Evolutionary conservation across 2,329 filamentous ascomycete species (phyloP).

Genomic region (Sporothrix variecibatus): DNA sequence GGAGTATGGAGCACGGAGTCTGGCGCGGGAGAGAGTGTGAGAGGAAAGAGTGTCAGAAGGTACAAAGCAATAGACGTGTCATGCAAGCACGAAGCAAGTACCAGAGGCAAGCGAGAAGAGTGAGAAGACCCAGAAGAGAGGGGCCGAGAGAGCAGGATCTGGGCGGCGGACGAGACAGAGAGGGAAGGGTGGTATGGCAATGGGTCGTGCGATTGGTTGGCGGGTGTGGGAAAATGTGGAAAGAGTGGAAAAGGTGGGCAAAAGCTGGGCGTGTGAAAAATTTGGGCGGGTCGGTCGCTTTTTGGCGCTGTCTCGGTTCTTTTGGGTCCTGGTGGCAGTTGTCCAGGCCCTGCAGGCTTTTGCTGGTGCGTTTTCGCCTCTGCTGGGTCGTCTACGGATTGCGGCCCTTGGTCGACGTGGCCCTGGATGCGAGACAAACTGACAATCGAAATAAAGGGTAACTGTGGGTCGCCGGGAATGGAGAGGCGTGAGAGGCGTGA

Average conservation of each 20-base stretch:
- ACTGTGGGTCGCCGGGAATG: conserved; percentile 32
- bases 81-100: conserved; percentile 9
- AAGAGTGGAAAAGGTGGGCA: conserved; percentile 13
- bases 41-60: background rate
- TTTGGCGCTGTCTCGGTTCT: conserved; percentile 7
- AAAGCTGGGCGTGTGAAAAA: conserved; percentile 20
- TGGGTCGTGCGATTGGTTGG: conserved; percentile 22
- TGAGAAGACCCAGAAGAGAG: background rate
- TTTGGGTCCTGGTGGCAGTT: background rate
- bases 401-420: background rate
- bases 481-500: conserved; percentile 23
- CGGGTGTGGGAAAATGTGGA: conserved; percentile 11
- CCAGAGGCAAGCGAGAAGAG: background rate
- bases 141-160: background rate
- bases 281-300: conserved; percentile 21
- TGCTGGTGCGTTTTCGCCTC: background rate
- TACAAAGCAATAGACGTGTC: background rate
- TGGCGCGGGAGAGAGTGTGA: conserved; percentile 17
- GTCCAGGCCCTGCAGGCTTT: conserved; percentile 4
- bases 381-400: background rate
- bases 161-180: conserved; percentile 5
- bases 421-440: conserved; percentile 13
- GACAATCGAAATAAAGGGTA: conserved; percentile 29
- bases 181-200: conserved; percentile 9
- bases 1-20: conserved; percentile 25